These are phyloP conservation scores for Boletus subparvulus DNA, from an alignment of 768 basidiomycete genomes.

Conservation along the genomic window DNA sequence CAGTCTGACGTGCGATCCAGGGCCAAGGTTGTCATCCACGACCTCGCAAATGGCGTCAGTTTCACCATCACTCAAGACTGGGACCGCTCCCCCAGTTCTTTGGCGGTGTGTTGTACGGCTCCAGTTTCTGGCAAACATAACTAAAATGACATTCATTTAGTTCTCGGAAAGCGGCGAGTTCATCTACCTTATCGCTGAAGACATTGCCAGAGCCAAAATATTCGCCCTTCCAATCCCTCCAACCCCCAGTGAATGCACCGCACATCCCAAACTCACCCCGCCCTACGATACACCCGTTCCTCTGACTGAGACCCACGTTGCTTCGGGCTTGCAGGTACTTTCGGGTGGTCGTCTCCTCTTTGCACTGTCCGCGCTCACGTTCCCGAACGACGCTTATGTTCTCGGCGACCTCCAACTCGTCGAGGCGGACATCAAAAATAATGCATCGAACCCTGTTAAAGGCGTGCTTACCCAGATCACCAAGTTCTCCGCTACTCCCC, in stretches of 20 bases:
- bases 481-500: slow-evolving; percentile 52
- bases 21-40: slow-evolving; percentile 76
- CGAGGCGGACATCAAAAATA: slow-evolving; percentile 40
- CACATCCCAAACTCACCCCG: slow-evolving; percentile 40
- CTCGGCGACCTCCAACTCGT: slow-evolving; percentile 48
- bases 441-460: slow-evolving; percentile 26
- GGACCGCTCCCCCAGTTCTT: slow-evolving; percentile 68
- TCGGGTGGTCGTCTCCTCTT: slow-evolving; percentile 63
- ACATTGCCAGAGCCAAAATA: slow-evolving; percentile 74
- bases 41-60: slow-evolving; percentile 62
- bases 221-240: slow-evolving; percentile 67
- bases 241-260: slow-evolving; percentile 55
- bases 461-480: slow-evolving; percentile 58
- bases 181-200: slow-evolving; percentile 74
- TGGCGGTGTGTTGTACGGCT: slow-evolving; percentile 11
- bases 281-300: slow-evolving; percentile 55
- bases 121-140: neutral
- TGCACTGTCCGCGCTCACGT: slow-evolving; percentile 68
- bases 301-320: slow-evolving; percentile 58
- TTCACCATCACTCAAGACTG: slow-evolving; percentile 78
- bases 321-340: slow-evolving; percentile 62
- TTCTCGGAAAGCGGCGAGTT: slow-evolving; percentile 71
- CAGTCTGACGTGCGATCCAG: slow-evolving; percentile 35
- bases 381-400: slow-evolving; percentile 79
- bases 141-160: slow-evolving; percentile 34